Evolutionary conservation across 2,329 filamentous ascomycete species (phyloP).

Genomic region (Penicillium sp.): DNA sequence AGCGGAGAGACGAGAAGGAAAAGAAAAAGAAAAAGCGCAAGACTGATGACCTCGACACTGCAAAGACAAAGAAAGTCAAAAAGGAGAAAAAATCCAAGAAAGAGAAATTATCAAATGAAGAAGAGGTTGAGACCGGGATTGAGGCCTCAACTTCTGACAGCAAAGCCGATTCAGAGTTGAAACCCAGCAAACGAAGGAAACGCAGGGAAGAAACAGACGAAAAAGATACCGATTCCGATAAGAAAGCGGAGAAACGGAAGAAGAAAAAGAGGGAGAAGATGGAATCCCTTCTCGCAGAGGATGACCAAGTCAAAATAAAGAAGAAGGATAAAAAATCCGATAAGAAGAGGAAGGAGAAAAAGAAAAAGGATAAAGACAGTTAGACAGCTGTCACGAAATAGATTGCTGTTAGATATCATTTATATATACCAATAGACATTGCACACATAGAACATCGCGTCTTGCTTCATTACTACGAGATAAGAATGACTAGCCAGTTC

Average conservation of each 20-base stretch:
- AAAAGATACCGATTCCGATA: neutral
- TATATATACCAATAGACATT: neutral
- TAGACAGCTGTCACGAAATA: constrained; percentile 17
- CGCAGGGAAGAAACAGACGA: neutral
- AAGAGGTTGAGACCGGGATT: neutral
- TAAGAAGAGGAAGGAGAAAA: constrained; percentile 27
- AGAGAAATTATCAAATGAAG: neutral
- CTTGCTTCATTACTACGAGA: neutral
- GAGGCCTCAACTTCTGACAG: neutral
- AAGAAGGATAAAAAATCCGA: constrained; percentile 17
- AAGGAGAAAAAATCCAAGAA: constrained; percentile 18
- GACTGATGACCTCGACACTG: constrained; percentile 8
- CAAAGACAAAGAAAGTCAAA: neutral
- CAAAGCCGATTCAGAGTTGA: constrained; percentile 28
- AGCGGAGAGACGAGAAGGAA: constrained; percentile 26
- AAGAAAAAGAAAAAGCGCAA: constrained; percentile 20
- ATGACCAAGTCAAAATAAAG: constrained; percentile 16
- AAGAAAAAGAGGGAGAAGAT: constrained; percentile 19
- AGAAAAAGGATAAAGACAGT: constrained; percentile 23
- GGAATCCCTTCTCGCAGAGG: neutral
- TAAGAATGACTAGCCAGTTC: constrained; percentile 10
- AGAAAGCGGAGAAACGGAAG: constrained; percentile 9
- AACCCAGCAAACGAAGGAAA: constrained; percentile 17
- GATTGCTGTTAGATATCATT: neutral
- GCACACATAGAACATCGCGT: neutral